Evolutionary conservation across 257 asterid species (phyloP), one percentile per base, ranked within the genome.

Genomic region (Solanum tarapatanum): DNA sequence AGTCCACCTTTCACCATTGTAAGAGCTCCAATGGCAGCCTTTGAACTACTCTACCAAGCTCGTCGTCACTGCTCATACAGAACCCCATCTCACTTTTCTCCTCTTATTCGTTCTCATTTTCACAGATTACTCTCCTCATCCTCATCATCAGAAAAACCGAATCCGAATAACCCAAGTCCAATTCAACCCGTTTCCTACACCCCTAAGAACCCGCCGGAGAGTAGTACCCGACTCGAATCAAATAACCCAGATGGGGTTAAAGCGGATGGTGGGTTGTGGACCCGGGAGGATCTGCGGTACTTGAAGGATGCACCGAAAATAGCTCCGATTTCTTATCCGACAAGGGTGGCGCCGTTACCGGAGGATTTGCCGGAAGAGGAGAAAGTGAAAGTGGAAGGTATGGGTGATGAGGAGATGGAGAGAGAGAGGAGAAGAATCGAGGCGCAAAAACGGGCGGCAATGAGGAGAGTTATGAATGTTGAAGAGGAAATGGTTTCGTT

Each of bases 321-420:
- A 48, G 48, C 96, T 28, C 94, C 98, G 5, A 92, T 94, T 83
- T 93, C 99, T 3, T 95, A 95, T 79, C 90, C 97, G 2, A 39
- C 86, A 12, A 91, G 98, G n/a, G 98, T 96, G 30, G 99, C 99
- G 21, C 99, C 98, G 2, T 91, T 97, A 88, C 99, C 99, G 11
- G 98, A 95, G 91, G 97, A 97, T 89, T 90, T 92, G 69, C 74
- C 6, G 28, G 91, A 36, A 87, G 83, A 58, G 87, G 91, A 36
- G 82, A 91, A 16, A 4, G n/a, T 32, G 43, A 48, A 32, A 41
- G 30, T 64, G 83, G 82, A 76, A 13, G 28, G 26, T 35, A 36
- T 43, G 51, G 41, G 87, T 72, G 82, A 87, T 85, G 95, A 82
- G 84, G 98, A 93, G 88, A 60, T 94, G 86, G 96, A 92, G 86